Conservation (phyloP, 2,329 filamentous ascomycete species). For the Cladosporium colombiae region DNA sequence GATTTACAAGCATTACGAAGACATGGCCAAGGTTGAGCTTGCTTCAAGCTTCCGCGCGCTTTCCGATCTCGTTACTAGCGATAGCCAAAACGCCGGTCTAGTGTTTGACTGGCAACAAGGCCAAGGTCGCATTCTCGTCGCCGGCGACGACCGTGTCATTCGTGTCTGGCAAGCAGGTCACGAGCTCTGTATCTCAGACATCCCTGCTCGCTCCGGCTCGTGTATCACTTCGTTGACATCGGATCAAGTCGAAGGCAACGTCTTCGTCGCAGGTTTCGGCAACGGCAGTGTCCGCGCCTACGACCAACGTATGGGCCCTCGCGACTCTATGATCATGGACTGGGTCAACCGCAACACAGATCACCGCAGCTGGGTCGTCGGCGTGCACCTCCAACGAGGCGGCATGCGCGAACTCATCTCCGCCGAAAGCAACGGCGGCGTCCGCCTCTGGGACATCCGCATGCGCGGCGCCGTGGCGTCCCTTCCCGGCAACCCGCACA, state of each 20-base stretch:
- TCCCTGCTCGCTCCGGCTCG: conserved; percentile 88
- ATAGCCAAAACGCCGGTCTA: conserved; percentile 82
- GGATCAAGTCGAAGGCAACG: conserved; percentile 95
- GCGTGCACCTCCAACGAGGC: conserved; percentile 93
- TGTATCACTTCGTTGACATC: conserved; percentile 96
- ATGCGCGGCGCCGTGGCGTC: conserved; percentile 50
- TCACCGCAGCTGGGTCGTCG: conserved; percentile 92
- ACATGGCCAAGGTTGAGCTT: conserved; percentile 72
- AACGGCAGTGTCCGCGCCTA: conserved; percentile 94
- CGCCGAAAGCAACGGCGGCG: conserved; percentile 87
- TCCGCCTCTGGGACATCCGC: conserved; percentile 94
- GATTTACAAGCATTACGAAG: conserved; percentile 90
- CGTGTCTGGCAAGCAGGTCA: conserved; percentile 93
- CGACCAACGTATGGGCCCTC: conserved; percentile 71
- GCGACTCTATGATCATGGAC: conserved; percentile 90
- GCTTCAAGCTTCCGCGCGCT: conserved; percentile 89
- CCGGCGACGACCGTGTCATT: conserved; percentile 93
- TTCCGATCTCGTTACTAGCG: conserved; percentile 90
- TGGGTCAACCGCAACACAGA: conserved; percentile 96
- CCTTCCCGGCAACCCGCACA: conserved; percentile 63
- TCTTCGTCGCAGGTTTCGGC: conserved; percentile 94
- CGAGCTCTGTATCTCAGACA: conserved; percentile 89
- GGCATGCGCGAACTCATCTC: conserved; percentile 88
- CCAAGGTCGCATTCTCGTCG: conserved; percentile 91
- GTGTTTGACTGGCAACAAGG: conserved; percentile 99